Evolutionary conservation across 768 basidiomycete genomes (phyloP).

Genomic region (Calvatia gigantea): DNA sequence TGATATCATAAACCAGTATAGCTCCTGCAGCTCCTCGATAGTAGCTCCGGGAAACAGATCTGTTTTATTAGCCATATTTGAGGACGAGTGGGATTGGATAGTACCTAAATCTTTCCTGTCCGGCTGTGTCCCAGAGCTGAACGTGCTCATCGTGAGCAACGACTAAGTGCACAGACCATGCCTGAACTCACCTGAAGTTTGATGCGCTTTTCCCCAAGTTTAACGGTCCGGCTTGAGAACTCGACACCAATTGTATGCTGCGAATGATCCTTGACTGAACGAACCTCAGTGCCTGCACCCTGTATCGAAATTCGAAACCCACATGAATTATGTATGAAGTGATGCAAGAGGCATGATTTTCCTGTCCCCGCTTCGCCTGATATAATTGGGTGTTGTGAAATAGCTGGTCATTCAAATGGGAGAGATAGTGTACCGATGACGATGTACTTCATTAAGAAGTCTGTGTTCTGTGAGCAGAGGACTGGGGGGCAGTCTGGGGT

Average conservation of each 20-base stretch:
- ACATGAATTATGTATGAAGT: conserved; percentile 97
- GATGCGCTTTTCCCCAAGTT: conserved; percentile 90
- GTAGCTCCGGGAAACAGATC: conserved; percentile 92
- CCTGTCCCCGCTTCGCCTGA: conserved; percentile 95
- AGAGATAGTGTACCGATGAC: conserved; percentile 65
- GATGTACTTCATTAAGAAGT: conserved; percentile 99
- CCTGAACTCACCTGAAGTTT: conserved; percentile 77
- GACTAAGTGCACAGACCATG: conserved; percentile 10
- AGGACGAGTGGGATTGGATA: conserved; percentile 3
- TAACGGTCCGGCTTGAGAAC: conserved; percentile 91
- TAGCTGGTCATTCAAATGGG: conserved; percentile 6
- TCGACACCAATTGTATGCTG: conserved; percentile 99
- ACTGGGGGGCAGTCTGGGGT: not conserved
- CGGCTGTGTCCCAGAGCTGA: conserved; percentile 96
- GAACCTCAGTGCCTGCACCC: conserved; percentile 15
- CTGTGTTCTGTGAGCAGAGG: conserved; percentile 38
- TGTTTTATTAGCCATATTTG: conserved; percentile 25
- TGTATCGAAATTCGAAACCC: conserved; percentile 29
- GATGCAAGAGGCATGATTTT: conserved; percentile 95
- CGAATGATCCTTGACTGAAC: conserved; percentile 90
- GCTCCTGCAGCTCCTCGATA: conserved; percentile 93
- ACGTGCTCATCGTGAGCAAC: conserved; percentile 14
- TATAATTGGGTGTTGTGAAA: conserved; percentile 2
- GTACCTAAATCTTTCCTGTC: conserved; percentile 91
- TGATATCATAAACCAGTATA: conserved; percentile 92